phyloP scores from a whole-genome alignment of 2,329 filamentous ascomycete genomes.

The Penicillium janthinellum region DNA sequence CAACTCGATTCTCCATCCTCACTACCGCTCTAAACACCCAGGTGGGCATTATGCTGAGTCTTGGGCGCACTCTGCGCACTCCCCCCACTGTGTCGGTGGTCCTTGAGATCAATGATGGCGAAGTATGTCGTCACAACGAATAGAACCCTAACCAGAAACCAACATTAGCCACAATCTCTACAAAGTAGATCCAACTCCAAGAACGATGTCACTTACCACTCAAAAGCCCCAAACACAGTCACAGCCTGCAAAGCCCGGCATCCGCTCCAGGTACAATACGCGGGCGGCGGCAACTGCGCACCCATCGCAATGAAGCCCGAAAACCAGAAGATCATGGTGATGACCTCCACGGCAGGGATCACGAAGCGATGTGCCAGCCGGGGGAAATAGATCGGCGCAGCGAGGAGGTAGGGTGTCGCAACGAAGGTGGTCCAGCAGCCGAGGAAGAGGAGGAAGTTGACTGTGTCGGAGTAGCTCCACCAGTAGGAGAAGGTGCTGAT shows the following conservation, averaged over 20 bases:
- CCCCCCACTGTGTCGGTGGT: conserved; percentile 36
- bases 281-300: conserved; percentile 60
- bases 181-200: no score
- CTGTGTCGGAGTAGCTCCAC: conserved; percentile 56
- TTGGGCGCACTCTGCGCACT: conserved; percentile 28
- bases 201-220: conserved; percentile 43
- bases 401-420: conserved; percentile 66
- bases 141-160: conserved; percentile 29
- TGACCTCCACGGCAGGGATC: conserved; percentile 66
- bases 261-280: conserved; percentile 54
- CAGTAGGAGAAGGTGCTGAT: conserved; percentile 52
- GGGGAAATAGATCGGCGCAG: conserved; percentile 66
- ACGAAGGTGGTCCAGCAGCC: conserved; percentile 74
- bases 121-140: conserved; percentile 56
- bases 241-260: conserved; percentile 63
- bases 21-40: conserved; percentile 17
- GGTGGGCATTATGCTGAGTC: conserved; percentile 27
- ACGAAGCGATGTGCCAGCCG: conserved; percentile 64
- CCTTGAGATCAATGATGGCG: conserved; percentile 51
- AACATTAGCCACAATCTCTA: not conserved
- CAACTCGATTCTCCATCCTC: not conserved
- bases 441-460: conserved; percentile 80
- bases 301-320: conserved; percentile 79
- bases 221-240: conserved; percentile 51
- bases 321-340: conserved; percentile 90